A percentile compares a stretch with the other conserved stretches of the same genome.
These are phyloP conservation scores for Pseudogymnoascus sp. DNA, from an alignment of 2,329 filamentous ascomycete genomes.

Conservation along the genomic window DNA sequence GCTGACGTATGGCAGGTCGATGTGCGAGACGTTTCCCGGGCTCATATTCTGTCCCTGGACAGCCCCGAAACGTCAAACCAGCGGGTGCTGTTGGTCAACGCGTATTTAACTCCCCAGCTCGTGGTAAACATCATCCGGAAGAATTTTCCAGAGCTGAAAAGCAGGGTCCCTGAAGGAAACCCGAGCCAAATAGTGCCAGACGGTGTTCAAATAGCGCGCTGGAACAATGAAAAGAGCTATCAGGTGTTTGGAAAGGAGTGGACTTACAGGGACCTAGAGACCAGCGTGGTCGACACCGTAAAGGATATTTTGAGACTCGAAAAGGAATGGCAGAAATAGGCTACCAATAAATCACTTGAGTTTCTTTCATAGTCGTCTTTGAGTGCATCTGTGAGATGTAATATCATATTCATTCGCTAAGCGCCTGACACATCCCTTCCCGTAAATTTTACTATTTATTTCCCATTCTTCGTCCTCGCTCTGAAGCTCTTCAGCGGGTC, in stretches of 20 bases:
- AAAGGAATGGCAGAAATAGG: conserved; percentile 13
- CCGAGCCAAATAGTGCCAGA: conserved; percentile 18
- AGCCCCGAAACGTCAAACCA: conserved; percentile 48
- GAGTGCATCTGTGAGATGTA: neutral
- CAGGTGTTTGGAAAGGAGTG: conserved; percentile 15
- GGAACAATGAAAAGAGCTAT: conserved; percentile 16
- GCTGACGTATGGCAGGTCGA: conserved; percentile 41
- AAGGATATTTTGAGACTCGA: conserved; percentile 22
- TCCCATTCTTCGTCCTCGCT: conserved; percentile 62
- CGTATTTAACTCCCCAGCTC: conserved; percentile 50
- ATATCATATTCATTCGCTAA: conserved; percentile 4
- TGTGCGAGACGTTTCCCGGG: conserved; percentile 51
- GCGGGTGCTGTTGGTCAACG: conserved; percentile 54
- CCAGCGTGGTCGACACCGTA: conserved; percentile 23
- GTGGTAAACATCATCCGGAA: conserved; percentile 47
- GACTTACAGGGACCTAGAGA: conserved; percentile 22
- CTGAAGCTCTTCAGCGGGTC: conserved; percentile 91
- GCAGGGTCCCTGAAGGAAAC: conserved; percentile 37
- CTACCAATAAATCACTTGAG: neutral
- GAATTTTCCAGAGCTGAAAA: conserved; percentile 42
- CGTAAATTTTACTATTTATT: neutral
- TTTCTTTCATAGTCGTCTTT: neutral
- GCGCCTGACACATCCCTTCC: neutral
- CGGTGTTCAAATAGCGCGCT: conserved; percentile 19
- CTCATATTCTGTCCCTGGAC: conserved; percentile 51